Percentiles rank a stretch among this genome's conserved stretches.
Conservation (phyloP, 345 rosid genomes). For the thale cress (Arabidopsis thaliana) region TAIR10.1 NC_003076.8:23797001-23797500, state of each 20-base stretch:
- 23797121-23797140: constrained; percentile 24
- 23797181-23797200: constrained; percentile 33
- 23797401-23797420: no score
- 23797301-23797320: not conserved
- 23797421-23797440: no score
- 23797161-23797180: not conserved
- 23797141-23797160: constrained; percentile 17
- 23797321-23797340: not conserved
- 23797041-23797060: constrained; percentile 33
- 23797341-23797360: not conserved
- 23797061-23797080: constrained; percentile 2
- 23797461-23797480: no score
- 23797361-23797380: not conserved
- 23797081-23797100: not conserved
- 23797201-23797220: not conserved
- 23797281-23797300: not conserved
- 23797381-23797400: no score
- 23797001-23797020: constrained; percentile 25
- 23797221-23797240: not conserved
- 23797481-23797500: no score
- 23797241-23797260: no score
- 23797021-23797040: constrained; percentile 35
- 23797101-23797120: constrained; percentile 25
- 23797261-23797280: not conserved
- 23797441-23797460: no score